Base-by-base conservation (phyloP, 371 early-diverging fungal species). In the Lichtheimia corymbifera region DNA sequence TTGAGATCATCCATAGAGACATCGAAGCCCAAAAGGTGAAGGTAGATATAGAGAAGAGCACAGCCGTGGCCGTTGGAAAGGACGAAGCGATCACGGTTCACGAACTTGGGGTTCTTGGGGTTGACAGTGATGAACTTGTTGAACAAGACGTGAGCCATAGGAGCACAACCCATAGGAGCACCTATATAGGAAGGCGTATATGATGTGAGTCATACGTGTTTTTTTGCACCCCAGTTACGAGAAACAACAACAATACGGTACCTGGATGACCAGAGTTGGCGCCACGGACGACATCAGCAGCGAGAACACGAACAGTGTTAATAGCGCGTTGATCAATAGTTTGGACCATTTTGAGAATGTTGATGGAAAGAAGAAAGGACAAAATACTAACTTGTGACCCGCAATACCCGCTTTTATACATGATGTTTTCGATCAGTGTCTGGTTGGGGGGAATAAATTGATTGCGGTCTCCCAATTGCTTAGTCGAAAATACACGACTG, bases 1-100 rank as follows among this genome's bases (percentile, higher is more conserved):
- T 94, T 93, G 64, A 99, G 83, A 71, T 99, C 99, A 22, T 97
- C 93, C 71, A 98, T 85, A n/a, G 91, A 73, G 28, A 99, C 65
- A 55, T 93, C 83, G 80, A 90, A 96, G 4, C 99, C 99, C 55
- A 90, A 63, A 35, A 99, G 74, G 79, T 98, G 97, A 55, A 96
- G 87, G 64, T 95, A 71, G 53, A 92, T 86, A 78, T 99, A 99
- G 74, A 95, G 96, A 59, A 98, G 83, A 11, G 90, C 97, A 74
- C 99, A 97, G 50, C 88, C 98, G 78, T 99, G 99, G 25, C 99
- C 99, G 76, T 99, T 99, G 53, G 99, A 99, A 52, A 99, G 85
- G 35, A 99, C 92, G 75, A 99, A 99, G 44, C 99, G 93, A 79
- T 99, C 99, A 58, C 99, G 91, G 79, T 93, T 93, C 63, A 88